Evolutionary conservation across 495 filamentous ascomycete genomes (phyloP), one percentile per base, ranked within the genome.

Genomic region (Chaetomium fimeti): DNA sequence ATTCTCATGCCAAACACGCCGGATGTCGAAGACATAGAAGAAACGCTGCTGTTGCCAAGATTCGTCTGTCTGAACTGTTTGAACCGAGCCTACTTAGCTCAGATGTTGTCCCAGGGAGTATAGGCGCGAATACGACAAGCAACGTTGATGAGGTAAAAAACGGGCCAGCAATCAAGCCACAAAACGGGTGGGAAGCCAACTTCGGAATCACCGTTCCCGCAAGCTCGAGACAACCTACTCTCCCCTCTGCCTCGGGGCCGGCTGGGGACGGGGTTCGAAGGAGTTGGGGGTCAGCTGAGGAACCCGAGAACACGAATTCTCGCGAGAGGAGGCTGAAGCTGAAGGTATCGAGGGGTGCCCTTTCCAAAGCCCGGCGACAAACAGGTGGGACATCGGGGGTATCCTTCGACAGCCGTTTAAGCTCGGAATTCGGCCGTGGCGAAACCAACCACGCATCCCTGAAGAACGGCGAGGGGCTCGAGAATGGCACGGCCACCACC

Each of bases 321-420:
- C 16, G 40, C 18, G 64, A 61, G 18, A 51, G 47, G 8, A 68
- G 55, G 52, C 45, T 70, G 54, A 73, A 64, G 42, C 45, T 72
- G 18, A 72, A 66, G 40, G 69, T 70, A 12, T 71, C 69, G n/a
- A 67, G 71, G 40, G 71, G 67, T n/a, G 67, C 69, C 28, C 49
- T 73, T 13, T 54, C 42, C 27, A 68, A 57, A 40, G 3, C 60
- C 1, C 60, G 40, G 8, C 38, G 40, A n/a, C 18, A 12, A 11
- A 62, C 0, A 15, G 51, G 25, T 12, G 25, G 51, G 6, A 24
- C 9, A 24, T 36, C 36, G 9, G 15, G 25, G 1, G 7, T 5
- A n/a, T 62, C 51, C 18, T 22, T 4, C 20, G 29, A 27, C 38
- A 45, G 49, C 48, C 16, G 24, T 27, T 45, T 49, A 54, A 43